phyloP scores from a whole-genome alignment of 495 filamentous ascomycete genomes.

The Trichocladium antarcticum region DNA sequence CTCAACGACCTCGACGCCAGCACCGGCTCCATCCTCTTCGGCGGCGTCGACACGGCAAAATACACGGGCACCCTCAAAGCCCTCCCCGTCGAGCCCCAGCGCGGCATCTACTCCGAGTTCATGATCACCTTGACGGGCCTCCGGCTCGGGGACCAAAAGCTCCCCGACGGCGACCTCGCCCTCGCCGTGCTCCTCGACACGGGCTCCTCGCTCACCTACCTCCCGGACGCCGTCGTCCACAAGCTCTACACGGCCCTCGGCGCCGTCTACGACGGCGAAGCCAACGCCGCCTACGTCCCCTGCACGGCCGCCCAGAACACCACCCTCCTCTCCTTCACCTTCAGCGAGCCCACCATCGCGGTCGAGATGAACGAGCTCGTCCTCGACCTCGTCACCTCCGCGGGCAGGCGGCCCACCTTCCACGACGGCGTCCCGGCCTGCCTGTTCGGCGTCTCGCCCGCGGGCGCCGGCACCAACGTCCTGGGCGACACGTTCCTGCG shows the following conservation, averaged over 20 bases:
- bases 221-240: slow-evolving; percentile 57
- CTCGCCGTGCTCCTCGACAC: slow-evolving; percentile 77
- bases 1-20: slow-evolving; percentile 68
- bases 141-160: slow-evolving; percentile 32
- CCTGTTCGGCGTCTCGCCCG: slow-evolving; percentile 66
- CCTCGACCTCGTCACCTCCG: slow-evolving; percentile 45
- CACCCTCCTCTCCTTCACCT: slow-evolving; percentile 55
- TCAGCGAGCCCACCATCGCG: slow-evolving; percentile 53
- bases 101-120: slow-evolving; percentile 58
- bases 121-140: slow-evolving; percentile 62
- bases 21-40: slow-evolving; percentile 79
- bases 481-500: slow-evolving; percentile 91
- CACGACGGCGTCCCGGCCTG: slow-evolving; percentile 52
- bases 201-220: slow-evolving; percentile 81
- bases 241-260: slow-evolving; percentile 53
- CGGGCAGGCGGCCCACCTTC: slow-evolving; percentile 43
- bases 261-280: slow-evolving; percentile 48
- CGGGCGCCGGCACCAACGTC: slow-evolving; percentile 53
- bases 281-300: slow-evolving; percentile 56
- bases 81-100: slow-evolving; percentile 58
- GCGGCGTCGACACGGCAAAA: slow-evolving; percentile 76
- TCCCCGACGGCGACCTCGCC: slow-evolving; percentile 44
- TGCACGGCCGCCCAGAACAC: slow-evolving; percentile 54
- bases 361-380: slow-evolving; percentile 71
- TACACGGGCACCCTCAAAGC: slow-evolving; percentile 61